Conservation (phyloP, 257 asterid species). For the Forsythia suspensa region DNA sequence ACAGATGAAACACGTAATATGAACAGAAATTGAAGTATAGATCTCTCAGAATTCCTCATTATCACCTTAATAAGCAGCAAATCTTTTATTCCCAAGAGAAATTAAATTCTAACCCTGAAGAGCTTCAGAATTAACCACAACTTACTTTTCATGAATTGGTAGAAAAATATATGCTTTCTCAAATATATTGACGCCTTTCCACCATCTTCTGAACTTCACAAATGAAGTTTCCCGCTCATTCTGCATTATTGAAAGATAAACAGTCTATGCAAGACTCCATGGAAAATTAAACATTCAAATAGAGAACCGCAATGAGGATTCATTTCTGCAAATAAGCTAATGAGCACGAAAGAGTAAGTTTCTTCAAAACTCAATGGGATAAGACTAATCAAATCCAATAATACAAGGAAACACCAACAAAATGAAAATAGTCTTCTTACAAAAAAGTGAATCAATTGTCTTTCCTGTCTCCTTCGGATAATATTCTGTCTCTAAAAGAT, state of each 20-base stretch:
- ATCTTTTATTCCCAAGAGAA: neutral
- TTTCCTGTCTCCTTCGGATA: neutral
- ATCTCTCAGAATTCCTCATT: neutral
- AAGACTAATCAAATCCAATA: slow-evolving; percentile 4
- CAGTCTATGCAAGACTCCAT: neutral
- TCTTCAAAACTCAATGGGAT: neutral
- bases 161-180: slow-evolving; percentile 83
- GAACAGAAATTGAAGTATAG: neutral
- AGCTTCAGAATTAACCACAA: slow-evolving; percentile 19
- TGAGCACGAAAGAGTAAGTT: neutral
- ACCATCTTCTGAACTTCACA: slow-evolving; percentile 93
- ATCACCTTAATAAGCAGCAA: neutral
- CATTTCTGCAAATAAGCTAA: slow-evolving; percentile 18
- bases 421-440: neutral
- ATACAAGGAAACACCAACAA: neutral
- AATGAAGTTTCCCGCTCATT: slow-evolving; percentile 53
- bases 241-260: slow-evolving; percentile 42
- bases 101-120: neutral
- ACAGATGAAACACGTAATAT: neutral
- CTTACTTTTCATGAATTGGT: slow-evolving; percentile 90
- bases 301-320: slow-evolving; percentile 3
- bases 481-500: neutral
- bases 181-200: slow-evolving; percentile 90
- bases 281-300: slow-evolving; percentile 12
- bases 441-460: neutral